These are phyloP conservation scores for Triadica sebifera DNA, from an alignment of 345 rosid species.

Conservation along the genomic window DNA sequence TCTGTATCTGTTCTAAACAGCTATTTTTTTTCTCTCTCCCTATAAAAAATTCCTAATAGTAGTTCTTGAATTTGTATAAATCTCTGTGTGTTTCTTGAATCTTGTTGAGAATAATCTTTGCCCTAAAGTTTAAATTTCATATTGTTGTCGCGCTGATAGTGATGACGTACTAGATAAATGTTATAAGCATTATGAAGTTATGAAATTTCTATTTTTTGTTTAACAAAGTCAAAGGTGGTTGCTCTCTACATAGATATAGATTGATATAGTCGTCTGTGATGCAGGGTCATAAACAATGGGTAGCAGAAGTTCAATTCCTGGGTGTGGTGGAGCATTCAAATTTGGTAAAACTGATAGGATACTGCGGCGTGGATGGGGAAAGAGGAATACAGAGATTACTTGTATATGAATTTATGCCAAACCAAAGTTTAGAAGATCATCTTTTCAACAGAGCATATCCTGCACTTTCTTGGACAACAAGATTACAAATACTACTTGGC, in stretches of 20 bases:
- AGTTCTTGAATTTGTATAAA: neutral
- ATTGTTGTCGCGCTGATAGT: no score
- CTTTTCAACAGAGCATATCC: conserved; percentile 56
- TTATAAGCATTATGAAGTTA: no score
- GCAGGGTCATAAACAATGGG: conserved; percentile 95
- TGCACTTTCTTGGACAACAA: conserved; percentile 62
- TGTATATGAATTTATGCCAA: conserved; percentile 77
- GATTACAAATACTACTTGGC: conserved; percentile 65
- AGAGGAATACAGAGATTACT: conserved; percentile 74
- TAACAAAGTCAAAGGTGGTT: no score
- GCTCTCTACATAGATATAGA: no score
- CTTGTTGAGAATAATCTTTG: no score
- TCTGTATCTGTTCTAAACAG: neutral
- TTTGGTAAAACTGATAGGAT: conserved; percentile 84
- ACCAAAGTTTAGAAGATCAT: conserved; percentile 84
- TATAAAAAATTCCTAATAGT: neutral
- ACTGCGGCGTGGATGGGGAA: conserved; percentile 68
- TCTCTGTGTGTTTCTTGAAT: no score
- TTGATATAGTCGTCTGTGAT: no score
- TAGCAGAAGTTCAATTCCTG: conserved; percentile 84
- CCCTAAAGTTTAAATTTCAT: no score
- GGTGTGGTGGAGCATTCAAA: conserved; percentile 76
- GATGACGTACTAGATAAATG: no score
- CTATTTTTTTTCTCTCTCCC: neutral
- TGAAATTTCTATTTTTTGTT: no score